Evolutionary conservation across 345 rosid genomes (phyloP).

Genomic region (Capsella bursapastoris): DNA sequence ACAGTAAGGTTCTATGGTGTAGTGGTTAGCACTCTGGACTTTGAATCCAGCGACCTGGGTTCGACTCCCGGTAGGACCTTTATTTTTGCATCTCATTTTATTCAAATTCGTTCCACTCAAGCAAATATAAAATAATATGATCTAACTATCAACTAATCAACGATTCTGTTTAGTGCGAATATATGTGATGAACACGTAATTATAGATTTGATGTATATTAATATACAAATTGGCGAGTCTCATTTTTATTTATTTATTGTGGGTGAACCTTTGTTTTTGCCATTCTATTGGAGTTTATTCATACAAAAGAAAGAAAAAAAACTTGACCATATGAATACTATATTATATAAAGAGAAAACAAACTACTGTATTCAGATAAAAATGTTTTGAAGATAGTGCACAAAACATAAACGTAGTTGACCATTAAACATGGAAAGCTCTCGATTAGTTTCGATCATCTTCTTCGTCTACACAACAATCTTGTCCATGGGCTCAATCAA

Average conservation of each 20-base stretch:
- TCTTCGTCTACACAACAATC: not conserved
- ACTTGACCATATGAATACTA: constrained; percentile 7
- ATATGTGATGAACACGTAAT: too few species aligned
- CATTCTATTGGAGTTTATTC: too few species aligned
- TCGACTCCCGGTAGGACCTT: constrained; percentile 97
- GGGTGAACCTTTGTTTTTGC: too few species aligned
- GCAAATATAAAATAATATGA: too few species aligned
- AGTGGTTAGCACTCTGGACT: constrained; percentile 99
- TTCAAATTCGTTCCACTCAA: too few species aligned
- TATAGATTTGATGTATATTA: too few species aligned
- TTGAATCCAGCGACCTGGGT: constrained; percentile 99
- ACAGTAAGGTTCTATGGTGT: constrained; percentile 79
- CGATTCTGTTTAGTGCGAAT: too few species aligned
- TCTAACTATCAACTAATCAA: too few species aligned
- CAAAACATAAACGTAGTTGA: not conserved
- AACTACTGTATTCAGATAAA: not conserved
- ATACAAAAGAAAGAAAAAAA: not conserved
- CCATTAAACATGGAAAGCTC: constrained; percentile 15
- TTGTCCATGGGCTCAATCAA: not conserved
- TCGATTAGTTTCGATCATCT: not conserved
- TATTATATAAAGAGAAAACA: not conserved
- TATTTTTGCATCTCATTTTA: not conserved
- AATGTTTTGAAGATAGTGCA: not conserved
- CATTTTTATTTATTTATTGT: too few species aligned
- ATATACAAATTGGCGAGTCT: too few species aligned